Evolutionary conservation across 1,139 yeast genomes (phyloP).

Genomic region (Geotrichum carabidarum): DNA sequence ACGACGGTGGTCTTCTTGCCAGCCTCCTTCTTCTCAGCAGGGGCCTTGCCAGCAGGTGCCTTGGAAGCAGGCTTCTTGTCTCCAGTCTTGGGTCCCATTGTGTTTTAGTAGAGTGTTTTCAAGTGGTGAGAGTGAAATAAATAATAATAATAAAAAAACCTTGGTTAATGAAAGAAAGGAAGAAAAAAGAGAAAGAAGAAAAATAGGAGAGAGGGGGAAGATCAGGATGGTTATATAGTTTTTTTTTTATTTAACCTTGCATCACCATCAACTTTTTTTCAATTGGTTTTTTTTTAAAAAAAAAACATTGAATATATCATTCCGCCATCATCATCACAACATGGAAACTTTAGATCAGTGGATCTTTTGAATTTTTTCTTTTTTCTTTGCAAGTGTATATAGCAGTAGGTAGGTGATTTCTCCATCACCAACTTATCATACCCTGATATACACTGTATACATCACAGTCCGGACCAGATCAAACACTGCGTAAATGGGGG

Average conservation of each 20-base stretch:
- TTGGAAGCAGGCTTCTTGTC: conserved; percentile 69
- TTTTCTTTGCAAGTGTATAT: no score
- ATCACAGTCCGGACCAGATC: conserved; percentile 15
- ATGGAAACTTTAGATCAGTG: no score
- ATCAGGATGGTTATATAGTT: conserved; percentile 7
- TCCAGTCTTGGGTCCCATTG: conserved; percentile 84
- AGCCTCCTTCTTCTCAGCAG: conserved; percentile 82
- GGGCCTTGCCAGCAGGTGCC: conserved; percentile 94
- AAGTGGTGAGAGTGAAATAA: background rate
- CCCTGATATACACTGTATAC: conserved; percentile 12
- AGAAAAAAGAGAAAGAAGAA: conserved; percentile 15
- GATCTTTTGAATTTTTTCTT: no score
- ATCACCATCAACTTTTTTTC: no score
- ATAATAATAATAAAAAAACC: conserved; percentile 8
- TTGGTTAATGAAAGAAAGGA: conserved; percentile 26
- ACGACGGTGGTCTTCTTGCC: conserved; percentile 81
- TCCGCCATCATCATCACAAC: no score
- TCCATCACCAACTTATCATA: background rate
- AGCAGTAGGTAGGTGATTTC: no score
- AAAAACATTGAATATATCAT: no score
- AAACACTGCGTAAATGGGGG: conserved; percentile 17
- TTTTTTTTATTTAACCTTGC: background rate
- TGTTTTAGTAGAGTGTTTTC: conserved; percentile 7
- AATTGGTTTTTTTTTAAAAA: no score
- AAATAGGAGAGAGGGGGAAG: conserved; percentile 8